A percentile compares a stretch with the other conserved stretches of the same genome.
These are phyloP conservation scores for Drechslera avenae DNA, from an alignment of 2,329 filamentous ascomycete species.

Conservation along the genomic window DNA sequence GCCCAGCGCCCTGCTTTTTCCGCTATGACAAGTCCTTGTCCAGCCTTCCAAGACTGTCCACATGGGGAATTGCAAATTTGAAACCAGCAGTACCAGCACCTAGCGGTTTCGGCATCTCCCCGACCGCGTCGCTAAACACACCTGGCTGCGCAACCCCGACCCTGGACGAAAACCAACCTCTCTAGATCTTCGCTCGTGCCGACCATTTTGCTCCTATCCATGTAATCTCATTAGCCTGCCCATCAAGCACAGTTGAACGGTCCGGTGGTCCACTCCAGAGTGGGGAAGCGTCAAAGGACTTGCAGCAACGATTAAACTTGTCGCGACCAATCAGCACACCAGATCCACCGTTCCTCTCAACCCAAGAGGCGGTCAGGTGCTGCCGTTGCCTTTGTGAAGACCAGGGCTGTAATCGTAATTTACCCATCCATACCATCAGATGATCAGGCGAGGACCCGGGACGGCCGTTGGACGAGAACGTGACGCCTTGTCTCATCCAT, in stretches of 20 bases:
- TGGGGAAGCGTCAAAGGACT: constrained; percentile 31
- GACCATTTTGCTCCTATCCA: constrained; percentile 5
- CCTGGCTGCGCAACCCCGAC: constrained; percentile 3
- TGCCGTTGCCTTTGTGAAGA: constrained; percentile 25
- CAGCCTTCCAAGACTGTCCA: constrained; percentile 1
- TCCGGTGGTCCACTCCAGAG: constrained; percentile 13
- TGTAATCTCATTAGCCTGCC: constrained; percentile 6
- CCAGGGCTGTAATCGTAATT: constrained; percentile 26
- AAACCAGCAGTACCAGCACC: constrained; percentile 5
- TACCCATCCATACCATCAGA: constrained; percentile 33
- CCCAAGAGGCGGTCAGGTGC: constrained; percentile 34
- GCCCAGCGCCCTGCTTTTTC: constrained; percentile 4
- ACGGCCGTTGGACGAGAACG: constrained; percentile 21
- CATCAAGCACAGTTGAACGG: constrained; percentile 6
- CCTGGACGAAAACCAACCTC: constrained; percentile 1
- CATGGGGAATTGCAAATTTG: constrained; percentile 5
- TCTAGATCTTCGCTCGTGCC: constrained; percentile 2
- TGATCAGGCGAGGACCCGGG: constrained; percentile 26
- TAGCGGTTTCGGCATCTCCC: constrained; percentile 6
- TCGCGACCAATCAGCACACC: constrained; percentile 32
- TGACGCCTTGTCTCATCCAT: constrained; percentile 6
- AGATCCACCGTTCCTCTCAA: constrained; percentile 9
- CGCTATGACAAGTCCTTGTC: neutral
- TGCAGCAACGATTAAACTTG: constrained; percentile 25
- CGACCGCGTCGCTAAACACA: constrained; percentile 2